phyloP scores from a whole-genome alignment of 306 rosid genomes.

The Lupinus albus region DNA sequence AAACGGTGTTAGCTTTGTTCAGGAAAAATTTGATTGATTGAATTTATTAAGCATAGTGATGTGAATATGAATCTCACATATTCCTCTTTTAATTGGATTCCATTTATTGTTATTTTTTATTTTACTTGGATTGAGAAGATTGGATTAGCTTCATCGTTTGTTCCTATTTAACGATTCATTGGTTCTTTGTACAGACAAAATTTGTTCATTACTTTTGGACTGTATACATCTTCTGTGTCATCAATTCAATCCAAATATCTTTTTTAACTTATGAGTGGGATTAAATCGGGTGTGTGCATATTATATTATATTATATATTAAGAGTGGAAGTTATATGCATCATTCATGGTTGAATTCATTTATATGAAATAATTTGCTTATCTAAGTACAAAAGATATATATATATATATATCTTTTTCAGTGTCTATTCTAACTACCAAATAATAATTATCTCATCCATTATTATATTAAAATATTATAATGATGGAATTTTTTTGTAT shows the following conservation, averaged over 20 bases:
- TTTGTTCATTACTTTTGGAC: constrained; percentile 58
- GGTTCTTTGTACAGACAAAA: constrained; percentile 57
- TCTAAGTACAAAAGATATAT: no score
- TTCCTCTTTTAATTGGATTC: constrained; percentile 3
- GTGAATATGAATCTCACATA: constrained; percentile 27
- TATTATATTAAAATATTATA: no score
- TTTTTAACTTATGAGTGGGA: no score
- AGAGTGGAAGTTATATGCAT: no score
- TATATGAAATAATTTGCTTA: no score
- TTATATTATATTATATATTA: no score
- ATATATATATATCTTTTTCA: no score
- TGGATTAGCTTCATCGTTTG: constrained; percentile 35
- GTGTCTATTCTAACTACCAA: no score
- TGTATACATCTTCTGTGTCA: constrained; percentile 18
- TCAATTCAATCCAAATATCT: constrained; percentile 40
- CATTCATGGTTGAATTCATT: no score
- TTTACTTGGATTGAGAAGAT: background rate
- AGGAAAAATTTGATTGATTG: background rate
- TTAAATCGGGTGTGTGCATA: no score
- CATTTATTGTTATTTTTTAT: constrained; percentile 3
- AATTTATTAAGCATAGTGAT: background rate
- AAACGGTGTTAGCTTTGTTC: constrained; percentile 35
- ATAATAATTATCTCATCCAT: no score
- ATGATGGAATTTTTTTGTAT: no score
- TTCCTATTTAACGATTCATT: constrained; percentile 15